phyloP scores from a whole-genome alignment of 1,284 basidiomycete species.

The Athelia psychrophila region DNA sequence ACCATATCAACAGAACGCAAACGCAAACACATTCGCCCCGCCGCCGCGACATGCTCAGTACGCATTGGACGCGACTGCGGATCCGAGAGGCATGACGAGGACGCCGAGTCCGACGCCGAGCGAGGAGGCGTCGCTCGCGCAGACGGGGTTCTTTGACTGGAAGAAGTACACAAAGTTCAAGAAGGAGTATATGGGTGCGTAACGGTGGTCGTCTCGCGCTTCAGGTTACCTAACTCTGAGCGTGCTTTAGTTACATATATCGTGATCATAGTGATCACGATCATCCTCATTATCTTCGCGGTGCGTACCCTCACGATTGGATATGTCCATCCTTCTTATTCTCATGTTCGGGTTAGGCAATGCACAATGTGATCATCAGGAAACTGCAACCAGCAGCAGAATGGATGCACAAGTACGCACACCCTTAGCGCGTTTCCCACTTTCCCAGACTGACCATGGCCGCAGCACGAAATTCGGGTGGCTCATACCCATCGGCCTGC shows the following conservation, averaged over 20 bases:
- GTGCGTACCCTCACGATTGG: constrained; percentile 30
- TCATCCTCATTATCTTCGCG: constrained; percentile 57
- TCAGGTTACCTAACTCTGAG: too few species aligned
- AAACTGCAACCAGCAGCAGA: constrained; percentile 63
- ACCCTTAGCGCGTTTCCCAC: constrained; percentile 16
- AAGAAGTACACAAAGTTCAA: constrained; percentile 36
- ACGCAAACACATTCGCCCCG: too few species aligned
- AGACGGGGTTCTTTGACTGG: constrained; percentile 41
- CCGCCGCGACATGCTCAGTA: too few species aligned
- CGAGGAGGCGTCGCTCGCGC: constrained; percentile 42
- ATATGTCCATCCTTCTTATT: neutral
- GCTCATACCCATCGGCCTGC: constrained; percentile 79
- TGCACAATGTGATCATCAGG: constrained; percentile 51
- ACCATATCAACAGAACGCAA: too few species aligned
- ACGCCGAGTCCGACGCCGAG: constrained; percentile 64
- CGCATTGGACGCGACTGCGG: constrained; percentile 3
- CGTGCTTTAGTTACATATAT: constrained; percentile 35
- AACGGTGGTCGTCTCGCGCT: too few species aligned
- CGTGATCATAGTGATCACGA: constrained; percentile 43
- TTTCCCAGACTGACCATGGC: constrained; percentile 5
- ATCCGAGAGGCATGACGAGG: constrained; percentile 19
- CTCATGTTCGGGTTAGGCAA: neutral
- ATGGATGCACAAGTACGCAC: constrained; percentile 55
- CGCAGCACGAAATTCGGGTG: constrained; percentile 55
- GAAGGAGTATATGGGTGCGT: constrained; percentile 49